Base-by-base conservation (phyloP, 2,329 filamentous ascomycete genomes). In the Xylariaceae sp. region DNA sequence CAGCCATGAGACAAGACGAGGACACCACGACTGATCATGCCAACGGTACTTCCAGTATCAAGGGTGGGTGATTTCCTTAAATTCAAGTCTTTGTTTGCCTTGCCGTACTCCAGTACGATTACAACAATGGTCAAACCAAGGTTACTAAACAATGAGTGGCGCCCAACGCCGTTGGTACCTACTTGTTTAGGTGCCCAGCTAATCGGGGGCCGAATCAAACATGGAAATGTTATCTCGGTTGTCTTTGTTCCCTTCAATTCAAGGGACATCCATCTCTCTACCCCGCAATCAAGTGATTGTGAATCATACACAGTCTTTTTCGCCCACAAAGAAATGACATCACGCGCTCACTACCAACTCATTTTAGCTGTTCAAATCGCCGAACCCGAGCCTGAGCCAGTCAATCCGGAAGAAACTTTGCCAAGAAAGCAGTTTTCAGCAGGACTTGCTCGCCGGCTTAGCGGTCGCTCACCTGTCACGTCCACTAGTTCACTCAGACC, bases 281-380 rank as follows among this genome's bases (percentile, higher is more conserved):
- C n/a, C n/a, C n/a, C n/a, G n/a, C n/a, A n/a, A n/a, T n/a, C n/a
- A n/a, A n/a, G n/a, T n/a, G n/a, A n/a, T n/a, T n/a, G n/a, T n/a
- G n/a, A n/a, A n/a, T n/a, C n/a, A n/a, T n/a, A n/a, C n/a, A n/a
- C n/a, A n/a, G n/a, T n/a, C n/a, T n/a, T n/a, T 16, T 32, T 32
- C 7, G 27, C 27, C 16, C 27, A 32, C 27, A 32, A 32, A 32
- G 34, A 8, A 8, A 7, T 19, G 7, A 32, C n/a, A 32, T 32
- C n/a, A n/a, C n/a, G n/a, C n/a, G n/a, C n/a, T n/a, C n/a, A n/a
- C n/a, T n/a, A n/a, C n/a, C n/a, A n/a, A n/a, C n/a, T n/a, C n/a
- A 38, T 37, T 25, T 35, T 46, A 75, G 77, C 76, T 45, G 79
- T 82, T 43, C 77, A 81, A 57, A 82, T 82, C 48, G 73, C 76